phyloP scores from a whole-genome alignment of 495 filamentous ascomycete species.

The Talaromyces stipitatus region DNA sequence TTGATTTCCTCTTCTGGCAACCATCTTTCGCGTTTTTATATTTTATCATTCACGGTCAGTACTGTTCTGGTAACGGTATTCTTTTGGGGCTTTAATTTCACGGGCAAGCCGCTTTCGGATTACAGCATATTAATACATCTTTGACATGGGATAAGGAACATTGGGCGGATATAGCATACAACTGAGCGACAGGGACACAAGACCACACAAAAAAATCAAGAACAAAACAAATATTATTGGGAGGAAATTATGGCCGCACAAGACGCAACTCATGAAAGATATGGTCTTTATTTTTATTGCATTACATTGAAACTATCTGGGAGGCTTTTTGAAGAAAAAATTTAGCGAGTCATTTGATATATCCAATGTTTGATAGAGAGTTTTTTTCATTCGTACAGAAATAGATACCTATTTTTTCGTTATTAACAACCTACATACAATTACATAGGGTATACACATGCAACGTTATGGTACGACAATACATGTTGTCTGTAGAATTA shows the following conservation, averaged over 20 bases:
- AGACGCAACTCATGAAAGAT: neutral
- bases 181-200: neutral
- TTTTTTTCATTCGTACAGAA: neutral
- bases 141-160: neutral
- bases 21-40: neutral
- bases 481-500: neutral
- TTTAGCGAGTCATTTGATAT: constrained; percentile 4
- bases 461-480: neutral
- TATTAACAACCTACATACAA: no score
- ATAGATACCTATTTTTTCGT: neutral
- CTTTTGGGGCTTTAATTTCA: neutral
- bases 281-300: constrained; percentile 2
- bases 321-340: neutral
- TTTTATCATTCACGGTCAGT: neutral
- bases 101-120: neutral
- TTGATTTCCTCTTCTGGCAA: neutral
- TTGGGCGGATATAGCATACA: neutral
- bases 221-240: neutral
- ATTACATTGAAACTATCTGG: neutral
- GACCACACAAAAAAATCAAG: neutral
- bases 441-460: no score
- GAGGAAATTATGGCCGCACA: neutral
- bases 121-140: neutral
- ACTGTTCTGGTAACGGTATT: constrained; percentile 3
- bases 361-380: constrained; percentile 3